These are phyloP conservation scores for Hypocrella siamensis DNA, from an alignment of 2,329 filamentous ascomycete species.

Conservation along the genomic window DNA sequence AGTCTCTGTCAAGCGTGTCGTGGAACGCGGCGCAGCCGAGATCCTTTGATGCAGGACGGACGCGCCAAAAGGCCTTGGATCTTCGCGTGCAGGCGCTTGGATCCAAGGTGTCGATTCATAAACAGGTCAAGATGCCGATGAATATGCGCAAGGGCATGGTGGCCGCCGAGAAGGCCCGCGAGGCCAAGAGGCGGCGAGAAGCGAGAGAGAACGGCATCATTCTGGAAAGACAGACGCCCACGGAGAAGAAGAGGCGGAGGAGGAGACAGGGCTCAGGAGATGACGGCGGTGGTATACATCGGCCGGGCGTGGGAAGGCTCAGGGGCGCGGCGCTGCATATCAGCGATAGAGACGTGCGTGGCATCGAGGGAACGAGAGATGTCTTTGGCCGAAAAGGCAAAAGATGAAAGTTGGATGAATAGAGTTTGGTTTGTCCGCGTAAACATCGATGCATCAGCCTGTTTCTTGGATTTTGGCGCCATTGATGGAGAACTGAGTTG, in stretches of 20 bases:
- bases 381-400: slow-evolving; percentile 23
- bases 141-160: slow-evolving; percentile 71
- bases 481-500: too few species aligned
- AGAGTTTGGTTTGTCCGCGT: too few species aligned
- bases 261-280: too few species aligned
- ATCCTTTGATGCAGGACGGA: slow-evolving; percentile 45
- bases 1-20: slow-evolving; percentile 22
- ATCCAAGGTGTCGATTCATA: slow-evolving; percentile 57
- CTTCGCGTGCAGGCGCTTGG: slow-evolving; percentile 70
- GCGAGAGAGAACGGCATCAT: slow-evolving; percentile 85
- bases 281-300: slow-evolving; percentile 56
- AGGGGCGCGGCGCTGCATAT: slow-evolving; percentile 64
- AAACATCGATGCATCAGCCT: too few species aligned
- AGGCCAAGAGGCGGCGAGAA: slow-evolving; percentile 58
- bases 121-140: slow-evolving; percentile 82
- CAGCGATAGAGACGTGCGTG: slow-evolving; percentile 59
- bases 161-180: slow-evolving; percentile 46
- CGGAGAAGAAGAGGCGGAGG: slow-evolving; percentile 22
- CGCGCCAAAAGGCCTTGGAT: slow-evolving; percentile 69
- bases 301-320: slow-evolving; percentile 67
- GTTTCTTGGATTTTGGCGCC: too few species aligned
- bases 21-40: slow-evolving; percentile 21
- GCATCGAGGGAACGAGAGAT: slow-evolving; percentile 44
- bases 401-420: too few species aligned
- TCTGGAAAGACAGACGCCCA: slow-evolving; percentile 44